Evolutionary conservation across 352 stramenopile genomes (phyloP).

Genomic region (Phytophthora chlamydospora): DNA sequence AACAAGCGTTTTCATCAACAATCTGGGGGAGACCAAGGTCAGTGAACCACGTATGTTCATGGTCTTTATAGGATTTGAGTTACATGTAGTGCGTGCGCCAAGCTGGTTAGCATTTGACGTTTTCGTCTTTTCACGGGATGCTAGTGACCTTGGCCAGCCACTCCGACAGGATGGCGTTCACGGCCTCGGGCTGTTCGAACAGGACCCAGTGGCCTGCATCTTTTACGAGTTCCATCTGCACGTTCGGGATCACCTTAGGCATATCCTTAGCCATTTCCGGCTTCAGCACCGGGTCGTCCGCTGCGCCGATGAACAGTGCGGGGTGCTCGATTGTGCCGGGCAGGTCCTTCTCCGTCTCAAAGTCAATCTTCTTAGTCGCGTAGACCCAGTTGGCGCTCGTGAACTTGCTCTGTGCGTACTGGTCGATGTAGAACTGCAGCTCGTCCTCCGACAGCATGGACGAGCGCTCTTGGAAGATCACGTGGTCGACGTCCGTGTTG

Average conservation of each 20-base stretch:
- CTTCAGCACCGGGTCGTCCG: conserved; percentile 50
- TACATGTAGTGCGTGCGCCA: not conserved
- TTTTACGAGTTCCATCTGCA: conserved; percentile 45
- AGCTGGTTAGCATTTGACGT: not conserved
- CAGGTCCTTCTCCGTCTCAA: conserved; percentile 46
- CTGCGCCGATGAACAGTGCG: conserved; percentile 49
- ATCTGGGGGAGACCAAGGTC: not conserved
- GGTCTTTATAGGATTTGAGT: conserved; percentile 1
- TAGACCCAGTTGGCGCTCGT: conserved; percentile 45
- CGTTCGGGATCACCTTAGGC: conserved; percentile 45
- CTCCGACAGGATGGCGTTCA: conserved; percentile 45
- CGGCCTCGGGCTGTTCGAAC: conserved; percentile 42
- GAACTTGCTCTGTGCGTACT: conserved; percentile 49
- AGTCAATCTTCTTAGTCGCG: conserved; percentile 48
- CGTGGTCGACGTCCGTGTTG: conserved; percentile 32
- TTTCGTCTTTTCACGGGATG: conserved; percentile 5
- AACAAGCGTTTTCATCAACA: conserved; percentile 18
- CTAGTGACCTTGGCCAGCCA: conserved; percentile 42
- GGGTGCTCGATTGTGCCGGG: conserved; percentile 39
- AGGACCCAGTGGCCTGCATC: conserved; percentile 49
- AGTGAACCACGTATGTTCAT: not conserved
- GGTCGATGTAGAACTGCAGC: conserved; percentile 48
- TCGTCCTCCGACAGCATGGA: conserved; percentile 47
- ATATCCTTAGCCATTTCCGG: conserved; percentile 50
- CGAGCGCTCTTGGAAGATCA: conserved; percentile 42